phyloP scores from a whole-genome alignment of 495 filamentous ascomycete genomes.

The Letharia columbiana region DNA sequence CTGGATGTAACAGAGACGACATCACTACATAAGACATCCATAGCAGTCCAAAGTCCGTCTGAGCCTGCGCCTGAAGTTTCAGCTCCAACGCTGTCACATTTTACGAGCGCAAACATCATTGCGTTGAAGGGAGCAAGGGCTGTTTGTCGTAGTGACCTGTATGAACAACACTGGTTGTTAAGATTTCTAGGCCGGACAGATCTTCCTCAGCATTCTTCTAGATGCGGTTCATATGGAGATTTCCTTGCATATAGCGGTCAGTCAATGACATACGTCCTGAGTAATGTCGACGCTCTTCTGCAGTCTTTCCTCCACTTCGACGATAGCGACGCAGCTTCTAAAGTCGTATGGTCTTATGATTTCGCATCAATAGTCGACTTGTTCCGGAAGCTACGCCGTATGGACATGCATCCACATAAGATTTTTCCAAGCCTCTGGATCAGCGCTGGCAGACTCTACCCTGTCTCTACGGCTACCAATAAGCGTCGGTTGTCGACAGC shows the following conservation, averaged over 20 bases:
- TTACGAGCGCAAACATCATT: not conserved
- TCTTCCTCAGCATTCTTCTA: not conserved
- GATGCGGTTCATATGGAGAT: not conserved
- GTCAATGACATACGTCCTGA: slow-evolving; percentile 13
- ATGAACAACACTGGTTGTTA: not conserved
- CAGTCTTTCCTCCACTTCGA: slow-evolving; percentile 7
- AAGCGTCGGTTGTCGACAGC: not conserved
- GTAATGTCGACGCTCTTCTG: slow-evolving; percentile 13
- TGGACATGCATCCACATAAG: slow-evolving; percentile 12
- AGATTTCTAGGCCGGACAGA: slow-evolving; percentile 12
- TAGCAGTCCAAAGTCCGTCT: not conserved
- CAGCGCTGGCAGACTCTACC: slow-evolving; percentile 14
- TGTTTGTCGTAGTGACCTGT: not conserved
- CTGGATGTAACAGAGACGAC: not conserved
- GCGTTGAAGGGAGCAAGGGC: not conserved
- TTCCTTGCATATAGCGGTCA: slow-evolving; percentile 10
- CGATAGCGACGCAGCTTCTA: too few relatives aligned
- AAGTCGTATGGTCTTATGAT: slow-evolving; percentile 4
- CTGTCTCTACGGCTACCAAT: not conserved
- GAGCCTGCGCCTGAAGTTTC: not conserved
- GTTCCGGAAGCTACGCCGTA: slow-evolving; percentile 9
- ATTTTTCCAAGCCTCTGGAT: slow-evolving; percentile 53
- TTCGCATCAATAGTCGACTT: slow-evolving; percentile 3
- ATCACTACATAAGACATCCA: not conserved
- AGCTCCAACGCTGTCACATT: not conserved